These are phyloP conservation scores for Berberis thunbergii DNA, from an alignment of 164 flowering plant species.

Conservation along the genomic window DNA sequence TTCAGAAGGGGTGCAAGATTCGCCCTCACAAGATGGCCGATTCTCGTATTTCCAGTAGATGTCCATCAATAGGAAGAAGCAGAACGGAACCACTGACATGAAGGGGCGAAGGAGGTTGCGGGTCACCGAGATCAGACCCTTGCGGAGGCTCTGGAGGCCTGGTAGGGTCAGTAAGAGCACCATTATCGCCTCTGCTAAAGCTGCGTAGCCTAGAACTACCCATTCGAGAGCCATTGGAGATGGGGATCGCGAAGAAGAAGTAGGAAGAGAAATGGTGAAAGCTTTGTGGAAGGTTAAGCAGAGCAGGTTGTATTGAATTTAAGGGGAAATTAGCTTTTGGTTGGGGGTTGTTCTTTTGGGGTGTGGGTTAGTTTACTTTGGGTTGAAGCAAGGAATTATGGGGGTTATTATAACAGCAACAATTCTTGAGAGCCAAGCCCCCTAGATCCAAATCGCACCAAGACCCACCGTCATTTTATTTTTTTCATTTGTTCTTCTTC, in stretches of 20 bases:
- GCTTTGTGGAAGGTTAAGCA: background rate
- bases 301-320: no score
- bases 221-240: constrained; percentile 34
- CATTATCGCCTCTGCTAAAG: constrained; percentile 45
- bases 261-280: background rate
- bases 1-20: constrained; percentile 33
- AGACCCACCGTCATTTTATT: no score
- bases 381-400: no score
- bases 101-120: constrained; percentile 31
- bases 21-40: constrained; percentile 24
- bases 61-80: constrained; percentile 34
- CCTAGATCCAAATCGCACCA: no score
- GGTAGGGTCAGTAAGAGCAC: constrained; percentile 36
- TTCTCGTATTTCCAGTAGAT: constrained; percentile 48
- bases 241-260: background rate
- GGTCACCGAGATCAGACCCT: constrained; percentile 29
- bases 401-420: no score
- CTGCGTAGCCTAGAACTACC: constrained; percentile 40
- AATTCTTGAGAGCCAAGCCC: no score
- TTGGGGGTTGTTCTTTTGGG: no score
- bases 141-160: constrained; percentile 25
- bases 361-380: no score
- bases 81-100: constrained; percentile 35
- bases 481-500: no score
- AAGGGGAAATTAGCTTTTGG: no score